Base-by-base conservation (phyloP, 257 asterid species). In the Mitragyna speciosa region DNA sequence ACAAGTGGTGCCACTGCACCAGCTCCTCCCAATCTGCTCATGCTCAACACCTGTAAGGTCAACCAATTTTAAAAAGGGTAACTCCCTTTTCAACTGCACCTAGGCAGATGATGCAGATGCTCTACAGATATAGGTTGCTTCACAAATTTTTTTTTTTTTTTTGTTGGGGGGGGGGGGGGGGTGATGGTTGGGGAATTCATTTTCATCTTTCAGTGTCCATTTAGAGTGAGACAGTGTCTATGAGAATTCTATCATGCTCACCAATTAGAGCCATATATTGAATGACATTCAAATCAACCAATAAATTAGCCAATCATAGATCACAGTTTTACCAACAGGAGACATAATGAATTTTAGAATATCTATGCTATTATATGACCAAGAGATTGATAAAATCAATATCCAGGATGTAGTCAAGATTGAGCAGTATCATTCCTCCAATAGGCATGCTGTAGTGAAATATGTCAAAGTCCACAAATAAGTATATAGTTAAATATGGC, bases 21-120 rank as follows among this genome's bases (percentile, higher is more conserved):
- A 80, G 97, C 97, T 83, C 95, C 99, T 77, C 99, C 99, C 87
- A 96, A 85, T 92, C 99, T 86, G 83, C 99, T 96, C 97, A 96
- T 92, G 88, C 99, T 96, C 87, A 96, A 87, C 83, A 96, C 98
- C 99, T 96, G 92, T 72, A 87, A 84, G 69, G 41, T 73, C 49
- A 61, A 82, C 73, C 49, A 66, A 36, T 81, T 58, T n/a, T 33
- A 65, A 74, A 70, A 51, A 74, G 56, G 65, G 66, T 77, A 71
- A 59, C 41, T 12, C 14, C 66, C 47, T 28, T 12, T 31, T 49
- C 48, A 79, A 80, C 63, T 80, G 80, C 77, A 52, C 82, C 54
- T 69, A 74, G 66, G 20, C 76, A 75, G 39, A 64, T 69, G 66
- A 36, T 54, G 66, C 72, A 14, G 70, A 20, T 26, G 63, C 49